These are phyloP conservation scores for Penicillium sp. DNA, from an alignment of 2,329 filamentous ascomycete genomes.

Conservation along the genomic window DNA sequence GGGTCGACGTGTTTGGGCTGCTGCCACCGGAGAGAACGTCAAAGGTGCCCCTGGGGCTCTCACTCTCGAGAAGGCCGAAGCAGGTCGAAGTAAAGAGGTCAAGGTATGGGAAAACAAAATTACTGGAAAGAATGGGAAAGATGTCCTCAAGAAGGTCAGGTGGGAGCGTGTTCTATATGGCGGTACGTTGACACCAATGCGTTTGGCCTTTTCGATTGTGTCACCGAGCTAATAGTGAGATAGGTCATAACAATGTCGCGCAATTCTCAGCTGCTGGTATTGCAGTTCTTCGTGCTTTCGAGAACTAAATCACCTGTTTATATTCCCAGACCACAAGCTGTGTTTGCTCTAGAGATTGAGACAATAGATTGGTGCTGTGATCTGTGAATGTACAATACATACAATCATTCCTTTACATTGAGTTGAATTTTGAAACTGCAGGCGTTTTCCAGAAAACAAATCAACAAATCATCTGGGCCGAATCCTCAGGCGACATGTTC, in stretches of 20 bases:
- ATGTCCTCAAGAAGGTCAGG: slow-evolving; percentile 42
- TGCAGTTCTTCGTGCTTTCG: slow-evolving; percentile 44
- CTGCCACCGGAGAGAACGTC: slow-evolving; percentile 37
- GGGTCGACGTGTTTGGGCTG: slow-evolving; percentile 45
- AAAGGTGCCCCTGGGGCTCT: slow-evolving; percentile 33
- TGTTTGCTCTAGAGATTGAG: too few relatives aligned
- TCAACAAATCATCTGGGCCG: background rate
- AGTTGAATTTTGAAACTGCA: too few relatives aligned
- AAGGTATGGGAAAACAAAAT: slow-evolving; percentile 44
- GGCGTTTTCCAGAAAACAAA: too few relatives aligned
- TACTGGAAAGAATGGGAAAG: slow-evolving; percentile 14
- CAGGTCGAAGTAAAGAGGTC: slow-evolving; percentile 37
- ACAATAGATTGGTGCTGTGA: too few relatives aligned
- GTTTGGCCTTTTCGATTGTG: background rate
- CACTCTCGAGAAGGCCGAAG: slow-evolving; percentile 32
- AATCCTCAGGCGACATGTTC: background rate
- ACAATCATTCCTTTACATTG: too few relatives aligned
- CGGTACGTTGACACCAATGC: slow-evolving; percentile 35
- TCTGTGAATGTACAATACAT: too few relatives aligned
- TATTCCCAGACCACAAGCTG: too few relatives aligned
- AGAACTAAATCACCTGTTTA: too few relatives aligned
- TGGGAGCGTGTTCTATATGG: slow-evolving; percentile 51
- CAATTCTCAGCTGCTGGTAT: slow-evolving; percentile 44
- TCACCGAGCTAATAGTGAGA: background rate
- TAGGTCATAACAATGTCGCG: slow-evolving; percentile 48